phyloP scores from a whole-genome alignment of 2,329 filamentous ascomycete species.

The Paracorniculantispora psalliotae region DNA sequence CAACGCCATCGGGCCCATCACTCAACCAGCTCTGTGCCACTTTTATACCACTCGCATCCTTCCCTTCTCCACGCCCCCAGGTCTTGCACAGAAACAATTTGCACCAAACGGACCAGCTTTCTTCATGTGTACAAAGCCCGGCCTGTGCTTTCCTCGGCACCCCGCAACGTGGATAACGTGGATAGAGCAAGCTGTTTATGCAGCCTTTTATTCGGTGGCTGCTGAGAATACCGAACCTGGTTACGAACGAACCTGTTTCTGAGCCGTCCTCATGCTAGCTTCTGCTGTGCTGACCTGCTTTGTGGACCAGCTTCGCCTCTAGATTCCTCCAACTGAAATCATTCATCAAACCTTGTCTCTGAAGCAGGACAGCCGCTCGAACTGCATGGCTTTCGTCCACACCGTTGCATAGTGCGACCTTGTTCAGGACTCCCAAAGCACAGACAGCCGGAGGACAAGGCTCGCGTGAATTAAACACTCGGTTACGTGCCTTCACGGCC shows the following conservation, averaged over 20 bases:
- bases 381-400: neutral
- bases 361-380: neutral
- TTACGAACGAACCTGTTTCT: too few species aligned
- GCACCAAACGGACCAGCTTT: too few species aligned
- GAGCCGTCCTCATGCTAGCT: neutral
- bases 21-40: neutral
- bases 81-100: too few species aligned
- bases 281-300: neutral
- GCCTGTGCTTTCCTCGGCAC: slow-evolving; percentile 5
- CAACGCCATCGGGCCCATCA: too few species aligned
- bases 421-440: neutral
- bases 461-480: neutral
- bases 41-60: neutral
- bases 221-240: neutral
- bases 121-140: neutral
- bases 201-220: neutral
- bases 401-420: neutral
- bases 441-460: neutral
- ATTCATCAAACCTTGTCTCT: neutral
- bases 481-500: neutral
- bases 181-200: neutral
- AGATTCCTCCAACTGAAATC: neutral
- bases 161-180: neutral
- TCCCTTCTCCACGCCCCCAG: neutral
- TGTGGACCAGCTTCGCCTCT: neutral